A percentile compares a stretch with the other conserved stretches of the same genome.
These are phyloP conservation scores for Ceratocystis smalleyi DNA, from an alignment of 2,329 filamentous ascomycete genomes.

Conservation along the genomic window DNA sequence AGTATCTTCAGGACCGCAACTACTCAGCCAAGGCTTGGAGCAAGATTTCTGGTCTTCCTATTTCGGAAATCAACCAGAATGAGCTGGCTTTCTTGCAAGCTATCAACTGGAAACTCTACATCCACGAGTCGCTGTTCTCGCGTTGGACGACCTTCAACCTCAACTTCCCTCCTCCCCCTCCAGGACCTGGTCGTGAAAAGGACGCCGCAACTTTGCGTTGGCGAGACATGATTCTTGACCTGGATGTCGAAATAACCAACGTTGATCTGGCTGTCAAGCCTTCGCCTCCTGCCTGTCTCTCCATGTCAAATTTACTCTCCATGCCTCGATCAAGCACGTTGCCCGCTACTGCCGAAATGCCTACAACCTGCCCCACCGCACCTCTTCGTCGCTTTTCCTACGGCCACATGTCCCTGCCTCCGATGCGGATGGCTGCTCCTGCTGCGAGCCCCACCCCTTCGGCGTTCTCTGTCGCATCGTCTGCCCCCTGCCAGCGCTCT, in stretches of 20 bases:
- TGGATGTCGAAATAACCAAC: slow-evolving; percentile 44
- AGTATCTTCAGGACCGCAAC: slow-evolving; percentile 95
- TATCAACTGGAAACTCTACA: slow-evolving; percentile 89
- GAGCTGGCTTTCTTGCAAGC: slow-evolving; percentile 82
- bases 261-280: slow-evolving; percentile 26
- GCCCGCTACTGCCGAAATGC: slow-evolving; percentile 2
- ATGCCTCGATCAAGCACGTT: not conserved
- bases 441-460: slow-evolving; percentile 45
- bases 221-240: slow-evolving; percentile 41
- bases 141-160: slow-evolving; percentile 88
- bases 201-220: slow-evolving; percentile 31
- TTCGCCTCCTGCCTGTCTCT: not conserved
- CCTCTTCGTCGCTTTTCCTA: slow-evolving; percentile 28
- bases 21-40: slow-evolving; percentile 97
- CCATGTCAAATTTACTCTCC: not conserved
- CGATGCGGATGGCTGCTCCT: slow-evolving; percentile 36
- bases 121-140: slow-evolving; percentile 75
- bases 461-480: slow-evolving; percentile 36
- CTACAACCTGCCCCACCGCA: slow-evolving; percentile 18
- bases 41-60: slow-evolving; percentile 93
- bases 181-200: slow-evolving; percentile 31
- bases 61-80: slow-evolving; percentile 89
- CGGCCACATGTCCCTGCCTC: slow-evolving; percentile 25
- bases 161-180: slow-evolving; percentile 62
- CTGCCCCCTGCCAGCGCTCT: slow-evolving; percentile 23